Evolutionary conservation across 495 filamentous ascomycete species (phyloP), one percentile per base, ranked within the genome.

Genomic region (Parathielavia appendiculata): DNA sequence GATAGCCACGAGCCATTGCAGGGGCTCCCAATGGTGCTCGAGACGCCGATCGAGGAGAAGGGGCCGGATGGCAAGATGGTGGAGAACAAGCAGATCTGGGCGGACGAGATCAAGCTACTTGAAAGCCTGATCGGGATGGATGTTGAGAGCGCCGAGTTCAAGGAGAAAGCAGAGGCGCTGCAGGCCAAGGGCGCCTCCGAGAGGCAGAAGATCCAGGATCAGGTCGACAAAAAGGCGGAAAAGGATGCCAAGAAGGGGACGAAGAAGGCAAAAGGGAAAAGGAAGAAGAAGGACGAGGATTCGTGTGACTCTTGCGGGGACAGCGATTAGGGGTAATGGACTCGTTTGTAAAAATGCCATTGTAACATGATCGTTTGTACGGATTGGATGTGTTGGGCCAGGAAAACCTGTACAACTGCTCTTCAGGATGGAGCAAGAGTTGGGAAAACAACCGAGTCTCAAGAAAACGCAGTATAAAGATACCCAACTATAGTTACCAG

Each of bases 61-160:
- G 78, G 77, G 9, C 62, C 74, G 11, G 70, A 81, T 61, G 80
- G 79, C 5, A 83, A 82, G 66, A 70, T 70, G 35, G 74, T 85
- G 35, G 83, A 89, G 43, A 90, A 95, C 63, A 87, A 83, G 59
- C 76, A 79, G 32, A 78, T 91, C 10, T 93, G 90, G 90, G 89
- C 89, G 4, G 77, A 83, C 47, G 90, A 95, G 72, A 91, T 93
- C 63, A 95, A 95, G 69, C 71, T 97, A 50, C 79, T 98, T 6
- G 93, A 98, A 71, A 84, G 84, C 14, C 70, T 98, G 48, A 89
- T 97, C 57, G 95, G 86, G 17, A 87, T 87, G 80, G 84, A 93
- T 69, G 71, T 78, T 4, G 86, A 91, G 12, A 77, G 82, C 26
- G 77, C 81, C 30, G 82, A 87, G 63, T 96, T 97, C 66, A 68